Percentiles rank a stretch among this genome's conserved stretches.
Conservation (phyloP, 192 early-diverging fungal genomes). For the Umbelopsis sp. region DNA sequence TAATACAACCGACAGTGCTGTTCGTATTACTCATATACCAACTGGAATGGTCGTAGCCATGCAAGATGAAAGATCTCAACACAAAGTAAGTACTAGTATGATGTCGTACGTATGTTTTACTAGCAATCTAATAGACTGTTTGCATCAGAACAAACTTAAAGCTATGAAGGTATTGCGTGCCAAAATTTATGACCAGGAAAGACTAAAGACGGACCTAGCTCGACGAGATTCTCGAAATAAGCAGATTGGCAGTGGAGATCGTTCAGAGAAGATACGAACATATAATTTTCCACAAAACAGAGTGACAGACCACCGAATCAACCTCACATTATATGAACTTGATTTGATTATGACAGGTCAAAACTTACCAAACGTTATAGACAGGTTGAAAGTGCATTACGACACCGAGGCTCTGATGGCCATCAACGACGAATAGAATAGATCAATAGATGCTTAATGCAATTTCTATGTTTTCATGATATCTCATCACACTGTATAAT, state of each 20-base stretch:
- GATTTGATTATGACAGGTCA: constrained; percentile 66
- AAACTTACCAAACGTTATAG: constrained; percentile 39
- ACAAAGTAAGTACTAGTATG: constrained; percentile 44
- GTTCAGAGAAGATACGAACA: constrained; percentile 83
- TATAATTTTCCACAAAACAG: constrained; percentile 84
- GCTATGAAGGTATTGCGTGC: constrained; percentile 85
- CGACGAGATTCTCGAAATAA: constrained; percentile 62
- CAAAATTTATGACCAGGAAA: constrained; percentile 73
- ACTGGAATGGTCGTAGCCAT: constrained; percentile 85
- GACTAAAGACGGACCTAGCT: constrained; percentile 55
- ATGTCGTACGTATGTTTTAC: not conserved
- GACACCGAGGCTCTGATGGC: constrained; percentile 32
- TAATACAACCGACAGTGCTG: constrained; percentile 94
- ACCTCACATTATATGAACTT: constrained; percentile 70
- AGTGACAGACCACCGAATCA: constrained; percentile 83
- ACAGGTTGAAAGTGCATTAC: constrained; percentile 41
- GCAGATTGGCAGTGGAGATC: constrained; percentile 63
- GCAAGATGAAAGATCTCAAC: constrained; percentile 94
- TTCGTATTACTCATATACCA: constrained; percentile 91
- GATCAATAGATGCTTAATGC: too few relatives aligned
- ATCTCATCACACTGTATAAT: not conserved
- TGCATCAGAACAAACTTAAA: constrained; percentile 75
- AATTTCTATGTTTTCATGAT: too few relatives aligned
- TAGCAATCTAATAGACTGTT: not conserved
- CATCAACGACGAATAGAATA: not conserved